Conservation (phyloP, 805 yeast genomes). For the Sporopachydermia lactativora region DNA sequence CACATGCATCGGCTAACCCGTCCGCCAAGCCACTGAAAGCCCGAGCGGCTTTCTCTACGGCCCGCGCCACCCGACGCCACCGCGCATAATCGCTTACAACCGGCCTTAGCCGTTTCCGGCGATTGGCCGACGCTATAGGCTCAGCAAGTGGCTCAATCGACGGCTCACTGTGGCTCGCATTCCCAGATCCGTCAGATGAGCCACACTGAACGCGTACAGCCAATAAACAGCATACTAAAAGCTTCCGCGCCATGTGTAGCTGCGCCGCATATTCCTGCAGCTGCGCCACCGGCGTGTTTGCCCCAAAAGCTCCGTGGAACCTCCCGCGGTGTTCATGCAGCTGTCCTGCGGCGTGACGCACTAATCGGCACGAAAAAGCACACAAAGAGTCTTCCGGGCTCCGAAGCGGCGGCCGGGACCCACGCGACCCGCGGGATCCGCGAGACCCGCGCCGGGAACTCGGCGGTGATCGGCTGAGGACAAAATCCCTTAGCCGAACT, state of each 20-base stretch:
- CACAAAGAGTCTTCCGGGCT: neutral
- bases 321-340: neutral
- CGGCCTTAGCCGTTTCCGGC: neutral
- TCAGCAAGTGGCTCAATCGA: neutral
- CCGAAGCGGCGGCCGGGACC: neutral
- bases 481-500: neutral
- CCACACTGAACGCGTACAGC: slow-evolving; percentile 1
- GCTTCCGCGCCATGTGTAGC: neutral
- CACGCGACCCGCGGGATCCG: neutral
- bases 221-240: neutral
- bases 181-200: too few species aligned
- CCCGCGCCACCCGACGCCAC: neutral
- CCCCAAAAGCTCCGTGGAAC: neutral
- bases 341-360: neutral
- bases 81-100: neutral
- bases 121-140: neutral
- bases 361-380: neutral
- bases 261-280: neutral
- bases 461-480: neutral
- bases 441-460: neutral
- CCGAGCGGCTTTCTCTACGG: neutral
- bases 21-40: neutral
- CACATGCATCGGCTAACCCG: neutral
- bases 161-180: neutral
- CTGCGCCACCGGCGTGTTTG: neutral